Conservation (phyloP, 2,329 filamentous ascomycete genomes). For the Alternaria hordeiaustralica region DNA sequence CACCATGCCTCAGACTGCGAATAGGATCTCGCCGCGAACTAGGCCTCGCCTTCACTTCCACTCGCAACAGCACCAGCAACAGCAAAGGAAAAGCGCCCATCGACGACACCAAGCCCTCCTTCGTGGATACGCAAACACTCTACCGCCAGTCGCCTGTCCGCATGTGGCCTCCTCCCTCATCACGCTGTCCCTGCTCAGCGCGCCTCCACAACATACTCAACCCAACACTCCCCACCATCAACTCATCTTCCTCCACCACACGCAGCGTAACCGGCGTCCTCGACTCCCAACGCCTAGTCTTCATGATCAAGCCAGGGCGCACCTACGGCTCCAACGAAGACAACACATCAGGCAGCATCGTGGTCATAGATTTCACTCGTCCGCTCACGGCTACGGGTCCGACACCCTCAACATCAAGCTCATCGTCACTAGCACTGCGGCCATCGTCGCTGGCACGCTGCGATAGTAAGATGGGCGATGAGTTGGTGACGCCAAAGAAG, state of each 20-base stretch:
- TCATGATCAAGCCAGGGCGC: conserved; percentile 38
- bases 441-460: not conserved
- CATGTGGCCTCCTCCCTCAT: conserved; percentile 45
- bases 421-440: not conserved
- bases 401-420: not conserved
- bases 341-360: conserved; percentile 32
- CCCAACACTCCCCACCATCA: conserved; percentile 21
- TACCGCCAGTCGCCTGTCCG: conserved; percentile 39
- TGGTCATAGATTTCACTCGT: conserved; percentile 43
- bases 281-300: conserved; percentile 44
- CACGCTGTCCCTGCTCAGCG: conserved; percentile 34
- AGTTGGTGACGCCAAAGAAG: not conserved
- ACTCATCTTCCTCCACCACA: not conserved
- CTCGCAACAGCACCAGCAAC: not conserved
- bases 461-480: conserved; percentile 11
- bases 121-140: conserved; percentile 19
- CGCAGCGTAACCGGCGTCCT: conserved; percentile 35
- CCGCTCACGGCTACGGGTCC: not conserved
- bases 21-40: conserved; percentile 54
- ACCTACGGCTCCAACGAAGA: conserved; percentile 29
- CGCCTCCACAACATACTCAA: conserved; percentile 44
- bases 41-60: conserved; percentile 22
- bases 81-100: conserved; percentile 12
- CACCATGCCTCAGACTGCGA: conserved; percentile 57
- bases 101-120: not conserved